phyloP scores from a whole-genome alignment of 2,329 filamentous ascomycete genomes.

The Trichoderma sp. region DNA sequence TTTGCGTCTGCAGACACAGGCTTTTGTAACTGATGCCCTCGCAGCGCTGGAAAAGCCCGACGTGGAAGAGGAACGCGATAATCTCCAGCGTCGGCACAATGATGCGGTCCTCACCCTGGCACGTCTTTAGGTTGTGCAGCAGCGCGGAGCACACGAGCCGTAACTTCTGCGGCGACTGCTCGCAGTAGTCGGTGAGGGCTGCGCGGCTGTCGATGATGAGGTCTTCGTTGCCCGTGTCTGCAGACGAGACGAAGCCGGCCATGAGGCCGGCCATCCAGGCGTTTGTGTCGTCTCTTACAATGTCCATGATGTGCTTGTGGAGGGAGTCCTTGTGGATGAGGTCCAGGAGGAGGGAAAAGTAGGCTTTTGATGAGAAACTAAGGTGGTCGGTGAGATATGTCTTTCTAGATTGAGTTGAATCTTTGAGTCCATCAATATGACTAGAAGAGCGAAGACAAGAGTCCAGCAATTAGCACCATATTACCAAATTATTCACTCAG shows the following conservation, averaged over 20 bases:
- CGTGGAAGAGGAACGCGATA: slow-evolving; percentile 74
- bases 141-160: slow-evolving; percentile 54
- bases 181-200: slow-evolving; percentile 61
- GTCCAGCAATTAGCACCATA: not conserved
- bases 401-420: not conserved
- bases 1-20: slow-evolving; percentile 72
- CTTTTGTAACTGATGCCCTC: slow-evolving; percentile 49
- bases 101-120: slow-evolving; percentile 66
- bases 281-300: slow-evolving; percentile 37
- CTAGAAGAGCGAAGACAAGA: slow-evolving; percentile 32
- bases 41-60: slow-evolving; percentile 49
- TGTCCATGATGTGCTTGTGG: slow-evolving; percentile 40
- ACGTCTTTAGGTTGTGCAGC: slow-evolving; percentile 53
- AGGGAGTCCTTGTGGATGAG: slow-evolving; percentile 45
- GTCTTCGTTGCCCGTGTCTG: slow-evolving; percentile 76
- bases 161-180: slow-evolving; percentile 42
- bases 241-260: slow-evolving; percentile 69
- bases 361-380: slow-evolving; percentile 60
- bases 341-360: slow-evolving; percentile 58
- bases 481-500: too few relatives aligned
- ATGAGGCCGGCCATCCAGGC: slow-evolving; percentile 58
- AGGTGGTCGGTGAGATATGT: slow-evolving; percentile 30
- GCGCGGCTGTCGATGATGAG: slow-evolving; percentile 69
- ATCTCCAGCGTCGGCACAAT: slow-evolving; percentile 76
- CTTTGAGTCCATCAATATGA: slow-evolving; percentile 37